Evolutionary conservation across 345 rosid species (phyloP).

Genomic region (Melaleuca quinquenervia): DNA sequence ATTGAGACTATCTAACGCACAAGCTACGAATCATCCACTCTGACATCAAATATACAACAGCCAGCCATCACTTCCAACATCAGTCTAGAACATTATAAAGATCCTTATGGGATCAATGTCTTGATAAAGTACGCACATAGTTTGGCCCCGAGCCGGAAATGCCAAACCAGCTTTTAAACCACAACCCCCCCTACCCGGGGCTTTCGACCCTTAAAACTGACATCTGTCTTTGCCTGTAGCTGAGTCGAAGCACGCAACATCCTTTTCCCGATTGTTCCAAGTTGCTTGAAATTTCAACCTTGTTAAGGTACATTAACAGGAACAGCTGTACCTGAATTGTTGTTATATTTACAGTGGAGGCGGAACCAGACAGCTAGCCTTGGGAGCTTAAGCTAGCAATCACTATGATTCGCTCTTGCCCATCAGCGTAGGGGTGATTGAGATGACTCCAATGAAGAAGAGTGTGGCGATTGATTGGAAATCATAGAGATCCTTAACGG

Average conservation of each 20-base stretch:
- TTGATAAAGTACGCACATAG: not conserved
- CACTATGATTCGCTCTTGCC: slow-evolving; percentile 34
- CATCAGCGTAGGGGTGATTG: slow-evolving; percentile 68
- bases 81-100: not conserved
- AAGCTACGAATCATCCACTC: not conserved
- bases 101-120: not conserved
- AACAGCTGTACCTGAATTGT: not conserved
- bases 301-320: not conserved
- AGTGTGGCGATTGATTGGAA: slow-evolving; percentile 77
- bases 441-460: slow-evolving; percentile 62
- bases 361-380: not conserved
- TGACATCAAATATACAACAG: not conserved
- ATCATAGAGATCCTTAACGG: slow-evolving; percentile 76
- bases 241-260: not conserved
- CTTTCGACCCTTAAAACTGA: not conserved
- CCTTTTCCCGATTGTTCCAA: not conserved
- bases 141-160: not conserved
- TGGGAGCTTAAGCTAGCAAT: not conserved
- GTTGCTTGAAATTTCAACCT: not conserved
- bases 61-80: not conserved
- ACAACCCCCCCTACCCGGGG: not conserved
- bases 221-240: not conserved
- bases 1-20: not conserved
- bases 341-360: not conserved
- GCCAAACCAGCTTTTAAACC: not conserved